Evolutionary conservation across 257 asterid species (phyloP).

Genomic region (Coffea eugenioides): DNA sequence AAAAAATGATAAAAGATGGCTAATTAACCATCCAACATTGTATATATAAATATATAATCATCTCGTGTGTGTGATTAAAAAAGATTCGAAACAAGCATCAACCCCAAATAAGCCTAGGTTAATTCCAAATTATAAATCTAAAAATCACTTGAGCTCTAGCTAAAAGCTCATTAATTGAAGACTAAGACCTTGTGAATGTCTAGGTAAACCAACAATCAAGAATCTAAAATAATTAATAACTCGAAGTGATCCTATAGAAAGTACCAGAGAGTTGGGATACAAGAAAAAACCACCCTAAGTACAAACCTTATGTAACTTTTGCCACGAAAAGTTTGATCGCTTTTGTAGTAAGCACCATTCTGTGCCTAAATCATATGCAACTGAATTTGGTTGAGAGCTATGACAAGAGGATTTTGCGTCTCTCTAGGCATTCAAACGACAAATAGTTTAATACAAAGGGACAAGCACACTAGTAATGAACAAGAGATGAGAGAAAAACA

Average conservation of each 20-base stretch:
- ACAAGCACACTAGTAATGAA: not conserved
- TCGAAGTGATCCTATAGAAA: not conserved
- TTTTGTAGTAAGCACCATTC: constrained; percentile 68
- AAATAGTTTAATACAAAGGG: not conserved
- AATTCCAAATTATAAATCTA: too few relatives aligned
- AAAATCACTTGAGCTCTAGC: too few relatives aligned
- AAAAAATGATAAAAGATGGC: too few relatives aligned
- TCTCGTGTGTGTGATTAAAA: too few relatives aligned
- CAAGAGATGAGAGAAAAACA: too few relatives aligned
- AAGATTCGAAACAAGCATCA: too few relatives aligned
- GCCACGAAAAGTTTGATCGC: constrained; percentile 61
- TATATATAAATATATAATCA: too few relatives aligned
- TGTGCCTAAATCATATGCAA: constrained; percentile 81
- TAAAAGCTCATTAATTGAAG: too few relatives aligned
- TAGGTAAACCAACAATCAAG: not conserved
- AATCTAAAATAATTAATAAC: too few relatives aligned
- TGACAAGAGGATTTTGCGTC: constrained; percentile 85
- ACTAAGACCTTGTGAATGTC: too few relatives aligned
- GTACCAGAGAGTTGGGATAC: not conserved
- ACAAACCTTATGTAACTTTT: constrained; percentile 56
- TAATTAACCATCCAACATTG: too few relatives aligned
- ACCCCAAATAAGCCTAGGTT: too few relatives aligned
- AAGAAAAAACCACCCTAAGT: not conserved
- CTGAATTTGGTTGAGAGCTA: constrained; percentile 78
- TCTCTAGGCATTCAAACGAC: constrained; percentile 39